These are phyloP conservation scores for Brassica nigra DNA, from an alignment of 345 rosid genomes.

Conservation along the genomic window DNA sequence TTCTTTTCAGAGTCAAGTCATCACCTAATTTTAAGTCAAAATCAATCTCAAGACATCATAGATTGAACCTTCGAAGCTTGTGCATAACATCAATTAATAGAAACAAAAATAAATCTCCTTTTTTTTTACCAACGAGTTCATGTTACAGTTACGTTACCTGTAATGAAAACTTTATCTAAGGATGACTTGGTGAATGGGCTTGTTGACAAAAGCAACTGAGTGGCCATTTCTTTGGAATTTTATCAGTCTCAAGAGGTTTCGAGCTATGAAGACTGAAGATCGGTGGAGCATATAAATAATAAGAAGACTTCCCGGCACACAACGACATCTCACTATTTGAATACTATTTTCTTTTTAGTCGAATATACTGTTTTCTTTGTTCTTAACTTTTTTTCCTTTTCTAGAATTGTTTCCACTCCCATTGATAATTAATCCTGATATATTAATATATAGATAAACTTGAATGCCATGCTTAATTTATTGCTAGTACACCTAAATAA, in stretches of 20 bases:
- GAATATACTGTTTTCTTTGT: too few relatives aligned
- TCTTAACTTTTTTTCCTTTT: too few relatives aligned
- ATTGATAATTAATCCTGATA: too few relatives aligned
- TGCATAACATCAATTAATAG: not conserved
- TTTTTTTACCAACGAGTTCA: not conserved
- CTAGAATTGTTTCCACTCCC: too few relatives aligned
- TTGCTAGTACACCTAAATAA: too few relatives aligned
- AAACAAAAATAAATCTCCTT: not conserved
- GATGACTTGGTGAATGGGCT: constrained; percentile 19
- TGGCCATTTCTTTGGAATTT: constrained; percentile 17
- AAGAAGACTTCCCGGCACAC: constrained; percentile 9
- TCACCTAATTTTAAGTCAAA: constrained; percentile 25
- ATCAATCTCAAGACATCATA: not conserved
- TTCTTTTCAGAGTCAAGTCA: constrained; percentile 6
- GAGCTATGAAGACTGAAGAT: constrained; percentile 6
- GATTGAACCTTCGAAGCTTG: not conserved
- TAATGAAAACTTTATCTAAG: constrained; percentile 1
- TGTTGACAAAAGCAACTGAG: constrained; percentile 32
- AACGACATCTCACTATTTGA: constrained; percentile 8
- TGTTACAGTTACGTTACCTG: constrained; percentile 10
- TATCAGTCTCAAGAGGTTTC: not conserved
- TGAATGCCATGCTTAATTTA: too few relatives aligned
- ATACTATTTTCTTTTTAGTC: not conserved
- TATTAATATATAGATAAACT: too few relatives aligned
- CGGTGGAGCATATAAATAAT: constrained; percentile 7